Conservation (phyloP, 345 rosid species). For the Acer negundo region DNA sequence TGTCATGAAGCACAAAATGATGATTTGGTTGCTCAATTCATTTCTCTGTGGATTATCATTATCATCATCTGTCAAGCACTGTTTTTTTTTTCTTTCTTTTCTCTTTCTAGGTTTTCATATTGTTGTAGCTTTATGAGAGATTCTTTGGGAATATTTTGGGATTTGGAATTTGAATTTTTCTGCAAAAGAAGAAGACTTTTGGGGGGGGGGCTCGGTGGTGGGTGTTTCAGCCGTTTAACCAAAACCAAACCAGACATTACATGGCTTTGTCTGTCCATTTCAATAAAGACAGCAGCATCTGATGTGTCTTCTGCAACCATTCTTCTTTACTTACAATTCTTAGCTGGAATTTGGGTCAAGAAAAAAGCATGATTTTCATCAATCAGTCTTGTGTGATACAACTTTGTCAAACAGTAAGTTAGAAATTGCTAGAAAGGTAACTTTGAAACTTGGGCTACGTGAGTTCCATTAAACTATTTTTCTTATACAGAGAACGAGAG, state of each 20-base stretch:
- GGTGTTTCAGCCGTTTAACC: background rate
- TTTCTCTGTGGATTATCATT: slow-evolving; percentile 20
- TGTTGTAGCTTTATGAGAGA: slow-evolving; percentile 4
- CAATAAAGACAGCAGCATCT: slow-evolving; percentile 28
- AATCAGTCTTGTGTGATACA: slow-evolving; percentile 23
- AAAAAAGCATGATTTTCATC: slow-evolving; percentile 26
- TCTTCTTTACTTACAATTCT: slow-evolving; percentile 10
- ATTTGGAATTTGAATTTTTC: slow-evolving; percentile 26
- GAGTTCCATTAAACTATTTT: slow-evolving; percentile 2
- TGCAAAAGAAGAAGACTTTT: slow-evolving; percentile 23
- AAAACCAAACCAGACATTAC: slow-evolving; percentile 9
- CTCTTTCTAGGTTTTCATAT: too few species aligned
- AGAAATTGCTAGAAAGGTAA: slow-evolving; percentile 18
- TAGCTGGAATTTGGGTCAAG: slow-evolving; percentile 34
- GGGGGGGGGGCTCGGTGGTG: background rate
- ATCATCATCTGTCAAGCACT: slow-evolving; percentile 17
- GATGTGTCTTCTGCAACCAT: slow-evolving; percentile 15
- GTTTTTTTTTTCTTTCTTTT: background rate
- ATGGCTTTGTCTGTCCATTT: slow-evolving; percentile 39
- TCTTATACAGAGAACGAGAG: background rate
- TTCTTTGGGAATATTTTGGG: slow-evolving; percentile 37
- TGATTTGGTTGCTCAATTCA: slow-evolving; percentile 5
- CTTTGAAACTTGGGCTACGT: slow-evolving; percentile 27
- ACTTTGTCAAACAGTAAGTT: background rate
- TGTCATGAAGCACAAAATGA: background rate